phyloP scores from a whole-genome alignment of 371 early-diverging fungal species.

The Mortierella polycephala region DNA sequence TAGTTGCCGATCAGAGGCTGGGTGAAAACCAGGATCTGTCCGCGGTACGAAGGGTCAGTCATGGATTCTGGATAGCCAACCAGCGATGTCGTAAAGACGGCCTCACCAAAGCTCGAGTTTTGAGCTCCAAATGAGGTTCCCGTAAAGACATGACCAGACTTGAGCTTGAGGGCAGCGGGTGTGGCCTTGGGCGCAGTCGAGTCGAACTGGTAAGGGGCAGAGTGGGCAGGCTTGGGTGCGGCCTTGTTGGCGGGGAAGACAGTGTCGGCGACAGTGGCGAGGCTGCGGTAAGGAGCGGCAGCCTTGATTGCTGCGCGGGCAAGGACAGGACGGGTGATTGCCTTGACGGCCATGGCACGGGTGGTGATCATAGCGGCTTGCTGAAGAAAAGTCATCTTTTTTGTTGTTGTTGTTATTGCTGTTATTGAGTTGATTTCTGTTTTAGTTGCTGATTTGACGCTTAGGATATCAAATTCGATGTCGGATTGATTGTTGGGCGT shows the following conservation, averaged over 20 bases:
- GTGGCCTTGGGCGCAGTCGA: constrained; percentile 52
- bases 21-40: constrained; percentile 96
- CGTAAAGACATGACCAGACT: constrained; percentile 78
- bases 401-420: constrained; percentile 14
- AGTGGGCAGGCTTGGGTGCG: constrained; percentile 38
- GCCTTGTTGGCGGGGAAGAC: constrained; percentile 60
- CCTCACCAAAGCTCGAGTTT: constrained; percentile 73
- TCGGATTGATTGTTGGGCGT: constrained; percentile 10
- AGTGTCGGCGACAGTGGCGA: constrained; percentile 61
- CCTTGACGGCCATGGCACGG: constrained; percentile 24
- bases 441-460: neutral
- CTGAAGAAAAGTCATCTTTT: constrained; percentile 38
- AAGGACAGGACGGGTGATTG: constrained; percentile 31
- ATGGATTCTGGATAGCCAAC: constrained; percentile 95
- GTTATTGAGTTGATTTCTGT: constrained; percentile 7
- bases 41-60: constrained; percentile 95
- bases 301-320: constrained; percentile 23
- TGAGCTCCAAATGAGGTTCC: constrained; percentile 89
- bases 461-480: constrained; percentile 13
- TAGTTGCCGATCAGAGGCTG: constrained; percentile 91
- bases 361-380: constrained; percentile 39
- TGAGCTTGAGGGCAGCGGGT: constrained; percentile 77
- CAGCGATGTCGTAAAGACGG: constrained; percentile 73
- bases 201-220: constrained; percentile 49
- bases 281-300: constrained; percentile 43